Base-by-base conservation (phyloP, 257 asterid species). In the Avicennia marina region DNA sequence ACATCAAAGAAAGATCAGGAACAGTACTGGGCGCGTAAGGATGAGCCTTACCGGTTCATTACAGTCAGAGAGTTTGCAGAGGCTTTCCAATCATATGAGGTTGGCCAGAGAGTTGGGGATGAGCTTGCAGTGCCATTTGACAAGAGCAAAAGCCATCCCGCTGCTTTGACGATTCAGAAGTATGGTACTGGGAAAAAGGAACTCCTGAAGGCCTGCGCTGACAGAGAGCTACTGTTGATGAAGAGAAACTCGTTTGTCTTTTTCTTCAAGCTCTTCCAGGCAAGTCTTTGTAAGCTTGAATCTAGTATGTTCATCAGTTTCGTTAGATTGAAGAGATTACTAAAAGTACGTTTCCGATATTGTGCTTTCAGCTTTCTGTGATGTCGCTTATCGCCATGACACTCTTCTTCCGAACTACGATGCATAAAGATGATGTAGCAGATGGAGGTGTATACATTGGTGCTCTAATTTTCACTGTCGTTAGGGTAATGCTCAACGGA, bases 1-100 rank as follows among this genome's bases (percentile, higher is more conserved):
- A 85, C 94, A 0, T 85, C 94, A 10, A 79, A 71, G 80, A 85
- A 85, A 66, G 94, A 85, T 39, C 94, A 85, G 38, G 53, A 65
- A 42, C 94, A 85, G 51, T 85, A 85, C 60, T 85, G 90, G 94
- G 69, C 70, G 8, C 53, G 48, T 4, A 67, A 44, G 42, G 78
- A 77, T 40, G 79, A 77, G 68, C 81, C 94, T 9, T 82, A 82
- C 77, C 64, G 66, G 3, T 82, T 75, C 52, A 4, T 82, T 24
- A 2, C 83, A n/a, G 73, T 61, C 11, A 20, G 38, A 16, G 84
- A 78, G 20, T 84, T 84, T 20, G 76, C 77, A 0, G 84, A 81
- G 49, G 82, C 86, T 0, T 85, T 85, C 61, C 76, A 77, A 4
- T 64, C 76, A 2, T 72, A 50, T 40, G 21, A 0, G 2, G 54